Evolutionary conservation across 140 eudicot species (phyloP).

Genomic region (Stevia rebaudiana): DNA sequence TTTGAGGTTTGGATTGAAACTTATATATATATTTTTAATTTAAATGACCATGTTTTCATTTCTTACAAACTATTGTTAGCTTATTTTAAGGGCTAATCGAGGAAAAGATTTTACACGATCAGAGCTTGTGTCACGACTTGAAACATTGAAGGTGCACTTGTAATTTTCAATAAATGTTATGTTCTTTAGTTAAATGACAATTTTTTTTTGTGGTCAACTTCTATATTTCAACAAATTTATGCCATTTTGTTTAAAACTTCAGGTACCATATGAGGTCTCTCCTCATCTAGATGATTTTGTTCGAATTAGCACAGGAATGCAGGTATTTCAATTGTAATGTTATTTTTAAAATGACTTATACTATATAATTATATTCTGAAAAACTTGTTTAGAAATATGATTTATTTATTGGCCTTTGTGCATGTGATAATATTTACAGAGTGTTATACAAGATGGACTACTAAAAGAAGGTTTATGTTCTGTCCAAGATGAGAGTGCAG

Average conservation of each 20-base stretch:
- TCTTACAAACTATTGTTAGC: neutral
- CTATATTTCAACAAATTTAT: neutral
- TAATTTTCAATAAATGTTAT: neutral
- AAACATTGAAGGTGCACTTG: constrained; percentile 52
- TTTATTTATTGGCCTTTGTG: neutral
- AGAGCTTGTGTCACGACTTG: constrained; percentile 64
- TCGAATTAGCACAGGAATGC: constrained; percentile 74
- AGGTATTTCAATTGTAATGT: constrained; percentile 38
- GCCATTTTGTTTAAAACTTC: constrained; percentile 11
- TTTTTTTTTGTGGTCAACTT: neutral
- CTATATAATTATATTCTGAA: neutral
- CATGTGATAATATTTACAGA: constrained; percentile 33
- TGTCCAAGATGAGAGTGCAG: constrained; percentile 98
- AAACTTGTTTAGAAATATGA: neutral
- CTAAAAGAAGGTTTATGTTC: constrained; percentile 84
- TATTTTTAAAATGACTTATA: neutral
- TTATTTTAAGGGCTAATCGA: constrained; percentile 70
- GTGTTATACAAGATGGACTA: constrained; percentile 75
- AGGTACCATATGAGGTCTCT: constrained; percentile 76
- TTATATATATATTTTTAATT: neutral
- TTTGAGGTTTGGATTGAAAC: constrained; percentile 45
- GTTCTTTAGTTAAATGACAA: neutral
- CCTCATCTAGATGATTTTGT: constrained; percentile 72
- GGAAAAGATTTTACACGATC: constrained; percentile 72
- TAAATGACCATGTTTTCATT: constrained; percentile 19